Conservation (phyloP, 1,139 yeast species). For the Pichiaceae sp. region DNA sequence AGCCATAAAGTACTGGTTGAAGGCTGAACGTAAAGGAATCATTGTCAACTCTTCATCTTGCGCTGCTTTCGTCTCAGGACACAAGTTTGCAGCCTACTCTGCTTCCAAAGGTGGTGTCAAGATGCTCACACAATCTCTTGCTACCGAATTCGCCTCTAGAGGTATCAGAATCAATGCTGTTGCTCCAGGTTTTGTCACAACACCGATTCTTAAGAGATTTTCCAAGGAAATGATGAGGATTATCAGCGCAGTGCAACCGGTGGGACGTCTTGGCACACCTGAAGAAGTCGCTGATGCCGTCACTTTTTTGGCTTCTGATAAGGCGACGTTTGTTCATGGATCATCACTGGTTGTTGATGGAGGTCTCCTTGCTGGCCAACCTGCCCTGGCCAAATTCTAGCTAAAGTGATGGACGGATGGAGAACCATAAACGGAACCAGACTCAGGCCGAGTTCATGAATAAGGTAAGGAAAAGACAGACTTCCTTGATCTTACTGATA, state of each 20-base stretch:
- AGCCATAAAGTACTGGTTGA: conserved; percentile 35
- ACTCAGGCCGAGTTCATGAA: no score
- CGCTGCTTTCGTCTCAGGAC: conserved; percentile 35
- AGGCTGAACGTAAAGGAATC: conserved; percentile 39
- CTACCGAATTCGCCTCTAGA: conserved; percentile 36
- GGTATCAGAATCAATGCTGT: neutral
- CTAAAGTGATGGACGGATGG: no score
- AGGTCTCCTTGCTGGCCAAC: conserved; percentile 18
- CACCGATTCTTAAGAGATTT: neutral
- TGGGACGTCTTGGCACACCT: conserved; percentile 36
- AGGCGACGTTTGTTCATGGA: conserved; percentile 35
- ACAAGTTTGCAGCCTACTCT: conserved; percentile 33
- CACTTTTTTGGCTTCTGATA: conserved; percentile 36
- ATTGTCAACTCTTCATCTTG: conserved; percentile 34
- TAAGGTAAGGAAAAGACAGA: no score
- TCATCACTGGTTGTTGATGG: conserved; percentile 40
- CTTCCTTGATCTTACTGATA: no score
- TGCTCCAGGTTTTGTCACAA: neutral
- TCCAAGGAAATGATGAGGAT: conserved; percentile 23
- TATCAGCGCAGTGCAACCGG: conserved; percentile 30
- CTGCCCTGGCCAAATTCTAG: no score
- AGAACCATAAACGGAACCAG: no score
- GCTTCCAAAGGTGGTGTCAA: conserved; percentile 42
- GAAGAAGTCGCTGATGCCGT: conserved; percentile 41
- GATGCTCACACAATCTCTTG: conserved; percentile 33